These are phyloP conservation scores for Ceratocystis smalleyi DNA, from an alignment of 2,329 filamentous ascomycete genomes.

Conservation along the genomic window DNA sequence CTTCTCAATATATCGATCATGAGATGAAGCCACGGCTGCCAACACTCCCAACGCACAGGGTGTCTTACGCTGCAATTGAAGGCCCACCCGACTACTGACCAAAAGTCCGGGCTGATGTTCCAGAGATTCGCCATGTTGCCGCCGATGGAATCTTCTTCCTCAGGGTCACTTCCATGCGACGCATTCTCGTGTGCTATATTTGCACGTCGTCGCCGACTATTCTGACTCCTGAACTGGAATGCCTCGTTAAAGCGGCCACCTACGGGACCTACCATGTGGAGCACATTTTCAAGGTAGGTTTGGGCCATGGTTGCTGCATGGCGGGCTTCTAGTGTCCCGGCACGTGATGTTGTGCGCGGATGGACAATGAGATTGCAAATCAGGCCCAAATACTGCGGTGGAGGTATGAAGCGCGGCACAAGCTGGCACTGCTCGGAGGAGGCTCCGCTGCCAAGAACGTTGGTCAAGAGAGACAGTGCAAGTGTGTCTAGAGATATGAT, in stretches of 20 bases:
- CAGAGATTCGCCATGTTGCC: slow-evolving; percentile 55
- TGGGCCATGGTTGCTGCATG: slow-evolving; percentile 52
- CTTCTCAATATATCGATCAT: slow-evolving; percentile 64
- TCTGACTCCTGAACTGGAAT: slow-evolving; percentile 45
- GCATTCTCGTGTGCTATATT: slow-evolving; percentile 19
- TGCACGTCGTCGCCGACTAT: slow-evolving; percentile 22
- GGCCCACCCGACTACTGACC: slow-evolving; percentile 78
- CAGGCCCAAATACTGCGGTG: slow-evolving; percentile 57
- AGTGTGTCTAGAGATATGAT: slow-evolving; percentile 29
- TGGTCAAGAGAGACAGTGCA: slow-evolving; percentile 49
- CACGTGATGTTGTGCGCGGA: slow-evolving; percentile 60
- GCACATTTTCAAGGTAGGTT: slow-evolving; percentile 52
- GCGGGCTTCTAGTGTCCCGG: slow-evolving; percentile 42
- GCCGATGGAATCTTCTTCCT: slow-evolving; percentile 37
- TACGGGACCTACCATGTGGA: slow-evolving; percentile 50
- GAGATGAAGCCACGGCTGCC: slow-evolving; percentile 64
- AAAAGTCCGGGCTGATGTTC: slow-evolving; percentile 69
- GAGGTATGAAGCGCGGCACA: slow-evolving; percentile 38
- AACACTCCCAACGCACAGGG: slow-evolving; percentile 61
- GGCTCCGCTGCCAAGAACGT: slow-evolving; percentile 41
- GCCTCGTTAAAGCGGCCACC: slow-evolving; percentile 54
- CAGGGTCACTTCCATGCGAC: slow-evolving; percentile 30
- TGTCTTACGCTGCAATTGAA: slow-evolving; percentile 73
- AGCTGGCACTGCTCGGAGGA: slow-evolving; percentile 20
- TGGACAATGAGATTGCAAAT: slow-evolving; percentile 72